phyloP scores from a whole-genome alignment of 805 yeast species.

The Pichia membranifaciens region DNA sequence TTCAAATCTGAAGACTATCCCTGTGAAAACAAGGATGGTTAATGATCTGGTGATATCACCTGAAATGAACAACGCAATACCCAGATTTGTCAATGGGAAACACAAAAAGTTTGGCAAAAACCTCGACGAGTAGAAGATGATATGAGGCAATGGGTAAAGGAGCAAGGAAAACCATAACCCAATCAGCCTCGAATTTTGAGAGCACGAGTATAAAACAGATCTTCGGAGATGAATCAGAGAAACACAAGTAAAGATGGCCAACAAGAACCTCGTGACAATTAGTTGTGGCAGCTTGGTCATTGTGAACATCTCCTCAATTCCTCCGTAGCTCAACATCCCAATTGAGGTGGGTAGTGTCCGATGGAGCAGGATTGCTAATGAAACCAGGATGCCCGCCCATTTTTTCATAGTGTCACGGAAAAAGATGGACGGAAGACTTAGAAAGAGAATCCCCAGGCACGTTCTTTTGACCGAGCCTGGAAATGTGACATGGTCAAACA shows the following conservation, averaged over 20 bases:
- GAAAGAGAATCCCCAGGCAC: conserved; percentile 54
- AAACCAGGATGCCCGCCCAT: conserved; percentile 3
- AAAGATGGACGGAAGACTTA: conserved; percentile 33
- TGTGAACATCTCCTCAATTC: background rate
- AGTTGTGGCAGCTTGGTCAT: conserved; percentile 47
- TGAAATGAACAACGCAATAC: conserved; percentile 43
- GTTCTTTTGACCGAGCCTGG: conserved; percentile 91
- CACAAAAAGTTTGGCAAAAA: conserved; percentile 85
- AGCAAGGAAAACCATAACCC: conserved; percentile 59
- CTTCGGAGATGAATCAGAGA: conserved; percentile 51
- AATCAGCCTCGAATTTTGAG: conserved; percentile 20
- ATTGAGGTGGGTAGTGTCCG: conserved; percentile 3
- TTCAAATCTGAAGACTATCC: conserved; percentile 70
- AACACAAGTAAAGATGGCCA: conserved; percentile 36
- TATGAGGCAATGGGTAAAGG: conserved; percentile 67
- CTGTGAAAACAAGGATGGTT: conserved; percentile 51
- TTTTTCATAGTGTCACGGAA: conserved; percentile 1
- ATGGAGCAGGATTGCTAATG: background rate
- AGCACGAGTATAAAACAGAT: conserved; percentile 26
- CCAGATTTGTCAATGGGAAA: conserved; percentile 61
- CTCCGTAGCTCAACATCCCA: background rate
- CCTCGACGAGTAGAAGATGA: conserved; percentile 73
- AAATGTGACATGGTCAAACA: conserved; percentile 69
- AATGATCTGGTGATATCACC: conserved; percentile 47
- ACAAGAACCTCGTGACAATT: conserved; percentile 50